A percentile compares a stretch with the other conserved stretches of the same genome.
phyloP scores from a whole-genome alignment of 805 yeast species.

The Babjeviella inositovora region DNA sequence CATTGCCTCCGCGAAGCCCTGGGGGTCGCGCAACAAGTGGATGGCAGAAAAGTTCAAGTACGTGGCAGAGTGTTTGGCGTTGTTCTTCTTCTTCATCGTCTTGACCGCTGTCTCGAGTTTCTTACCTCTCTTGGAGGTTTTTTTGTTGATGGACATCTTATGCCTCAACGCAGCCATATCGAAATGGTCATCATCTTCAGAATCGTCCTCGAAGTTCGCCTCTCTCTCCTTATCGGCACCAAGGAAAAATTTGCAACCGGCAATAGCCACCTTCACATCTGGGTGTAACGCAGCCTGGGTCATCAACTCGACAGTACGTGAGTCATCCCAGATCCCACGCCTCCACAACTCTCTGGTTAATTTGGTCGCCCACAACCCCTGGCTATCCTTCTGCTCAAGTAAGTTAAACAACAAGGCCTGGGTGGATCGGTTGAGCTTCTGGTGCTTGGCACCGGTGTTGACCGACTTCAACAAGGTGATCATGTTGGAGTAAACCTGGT shows the following conservation, averaged over 20 bases:
- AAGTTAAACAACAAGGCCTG: conserved; percentile 86
- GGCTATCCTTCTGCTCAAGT: conserved; percentile 65
- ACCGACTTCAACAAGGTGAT: conserved; percentile 67
- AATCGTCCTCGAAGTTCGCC: conserved; percentile 60
- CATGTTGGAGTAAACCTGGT: conserved; percentile 67
- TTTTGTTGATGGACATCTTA: conserved; percentile 71
- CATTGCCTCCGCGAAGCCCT: conserved; percentile 85
- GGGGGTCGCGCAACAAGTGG: conserved; percentile 91
- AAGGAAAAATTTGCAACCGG: conserved; percentile 82
- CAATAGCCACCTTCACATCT: conserved; percentile 71
- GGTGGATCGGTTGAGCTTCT: conserved; percentile 74
- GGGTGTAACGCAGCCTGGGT: conserved; percentile 86
- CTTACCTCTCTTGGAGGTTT: conserved; percentile 63
- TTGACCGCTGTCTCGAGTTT: conserved; percentile 66
- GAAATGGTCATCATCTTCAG: conserved; percentile 52
- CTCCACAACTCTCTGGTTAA: conserved; percentile 93
- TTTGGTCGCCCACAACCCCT: conserved; percentile 93
- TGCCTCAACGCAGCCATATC: conserved; percentile 68
- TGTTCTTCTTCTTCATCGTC: conserved; percentile 46
- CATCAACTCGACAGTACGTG: conserved; percentile 95
- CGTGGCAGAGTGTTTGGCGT: conserved; percentile 38
- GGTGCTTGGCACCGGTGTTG: conserved; percentile 81
- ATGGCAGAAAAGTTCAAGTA: conserved; percentile 88
- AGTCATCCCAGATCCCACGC: conserved; percentile 96
- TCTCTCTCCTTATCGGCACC: conserved; percentile 94